A percentile compares a stretch with the other conserved stretches of the same genome.
Conservation (phyloP, 2,329 filamentous ascomycete genomes). For the Fusarium sp. region DNA sequence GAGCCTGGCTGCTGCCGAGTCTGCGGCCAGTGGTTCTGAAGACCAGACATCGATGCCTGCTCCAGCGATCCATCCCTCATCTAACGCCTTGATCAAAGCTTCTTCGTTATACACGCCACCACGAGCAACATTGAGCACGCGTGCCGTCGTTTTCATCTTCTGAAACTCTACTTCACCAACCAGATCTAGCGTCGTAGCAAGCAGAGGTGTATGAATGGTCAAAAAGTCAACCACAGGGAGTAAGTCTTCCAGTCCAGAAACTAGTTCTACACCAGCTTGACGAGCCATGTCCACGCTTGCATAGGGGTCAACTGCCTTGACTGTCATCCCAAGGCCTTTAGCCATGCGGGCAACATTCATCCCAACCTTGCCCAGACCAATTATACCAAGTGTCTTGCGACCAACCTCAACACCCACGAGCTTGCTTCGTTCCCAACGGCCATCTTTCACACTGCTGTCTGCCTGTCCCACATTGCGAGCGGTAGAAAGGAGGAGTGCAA, state of each 20-base stretch:
- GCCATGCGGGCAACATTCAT: slow-evolving; percentile 84
- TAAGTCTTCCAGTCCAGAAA: slow-evolving; percentile 68
- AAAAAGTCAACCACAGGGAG: slow-evolving; percentile 79
- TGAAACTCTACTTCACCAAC: slow-evolving; percentile 74
- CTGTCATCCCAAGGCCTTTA: slow-evolving; percentile 80
- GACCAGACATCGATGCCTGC: slow-evolving; percentile 86
- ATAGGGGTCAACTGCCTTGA: slow-evolving; percentile 82
- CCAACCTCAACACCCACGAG: slow-evolving; percentile 83
- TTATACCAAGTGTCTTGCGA: slow-evolving; percentile 79
- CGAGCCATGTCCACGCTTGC: slow-evolving; percentile 78
- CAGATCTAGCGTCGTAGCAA: slow-evolving; percentile 81
- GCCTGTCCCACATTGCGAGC: slow-evolving; percentile 80
- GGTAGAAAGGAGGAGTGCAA: slow-evolving; percentile 78
- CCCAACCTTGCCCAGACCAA: slow-evolving; percentile 86
- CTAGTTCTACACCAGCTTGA: slow-evolving; percentile 73
- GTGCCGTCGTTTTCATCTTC: slow-evolving; percentile 78
- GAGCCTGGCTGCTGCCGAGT: slow-evolving; percentile 70
- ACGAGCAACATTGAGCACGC: slow-evolving; percentile 82
- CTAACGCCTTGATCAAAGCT: slow-evolving; percentile 76
- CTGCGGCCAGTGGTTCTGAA: slow-evolving; percentile 71
- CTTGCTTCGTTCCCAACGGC: slow-evolving; percentile 79
- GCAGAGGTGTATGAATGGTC: slow-evolving; percentile 83
- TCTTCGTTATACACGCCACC: slow-evolving; percentile 85
- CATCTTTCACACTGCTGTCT: slow-evolving; percentile 75
- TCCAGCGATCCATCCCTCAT: slow-evolving; percentile 78